A percentile compares a stretch with the other conserved stretches of the same genome.
Conservation (phyloP, 768 basidiomycete species). For the Collybiopsis confluens region DNA sequence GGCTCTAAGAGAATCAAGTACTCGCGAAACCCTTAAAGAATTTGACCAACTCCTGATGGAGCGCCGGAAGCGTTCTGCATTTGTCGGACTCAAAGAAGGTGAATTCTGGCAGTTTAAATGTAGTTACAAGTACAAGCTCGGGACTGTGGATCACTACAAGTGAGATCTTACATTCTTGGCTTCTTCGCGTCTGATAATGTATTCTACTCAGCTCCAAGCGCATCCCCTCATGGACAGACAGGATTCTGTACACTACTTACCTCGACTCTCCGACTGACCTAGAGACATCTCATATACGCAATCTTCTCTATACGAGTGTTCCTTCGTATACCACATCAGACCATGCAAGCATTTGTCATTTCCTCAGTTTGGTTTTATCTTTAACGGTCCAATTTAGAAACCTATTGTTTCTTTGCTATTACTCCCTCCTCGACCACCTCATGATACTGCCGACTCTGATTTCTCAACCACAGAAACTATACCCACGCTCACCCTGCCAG, state of each 20-base stretch:
- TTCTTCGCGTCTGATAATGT: not conserved
- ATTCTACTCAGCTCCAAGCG: constrained; percentile 51
- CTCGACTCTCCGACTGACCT: constrained; percentile 54
- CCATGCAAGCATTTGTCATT: constrained; percentile 52
- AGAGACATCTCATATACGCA: constrained; percentile 51
- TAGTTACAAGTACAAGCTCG: constrained; percentile 84
- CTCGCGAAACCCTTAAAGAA: constrained; percentile 59
- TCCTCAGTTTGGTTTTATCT: not conserved
- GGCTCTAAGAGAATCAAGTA: constrained; percentile 42
- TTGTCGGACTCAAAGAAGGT: constrained; percentile 78
- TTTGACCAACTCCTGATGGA: constrained; percentile 70
- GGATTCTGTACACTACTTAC: constrained; percentile 80
- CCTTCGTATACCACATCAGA: constrained; percentile 87
- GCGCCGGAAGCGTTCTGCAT: constrained; percentile 58
- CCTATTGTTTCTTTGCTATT: constrained; percentile 76
- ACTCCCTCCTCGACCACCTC: constrained; percentile 39
- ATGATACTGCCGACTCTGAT: constrained; percentile 12
- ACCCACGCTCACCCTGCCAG: constrained; percentile 49
- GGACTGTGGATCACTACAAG: constrained; percentile 81
- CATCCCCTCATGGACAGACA: constrained; percentile 89
- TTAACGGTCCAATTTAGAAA: constrained; percentile 53
- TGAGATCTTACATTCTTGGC: constrained; percentile 26
- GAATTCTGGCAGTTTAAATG: constrained; percentile 87
- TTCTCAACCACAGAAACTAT: constrained; percentile 17
- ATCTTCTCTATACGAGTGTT: constrained; percentile 73